A percentile compares a stretch with the other conserved stretches of the same genome.
These are phyloP conservation scores for Piper betle DNA, from an alignment of 164 flowering plant species.

Conservation along the genomic window DNA sequence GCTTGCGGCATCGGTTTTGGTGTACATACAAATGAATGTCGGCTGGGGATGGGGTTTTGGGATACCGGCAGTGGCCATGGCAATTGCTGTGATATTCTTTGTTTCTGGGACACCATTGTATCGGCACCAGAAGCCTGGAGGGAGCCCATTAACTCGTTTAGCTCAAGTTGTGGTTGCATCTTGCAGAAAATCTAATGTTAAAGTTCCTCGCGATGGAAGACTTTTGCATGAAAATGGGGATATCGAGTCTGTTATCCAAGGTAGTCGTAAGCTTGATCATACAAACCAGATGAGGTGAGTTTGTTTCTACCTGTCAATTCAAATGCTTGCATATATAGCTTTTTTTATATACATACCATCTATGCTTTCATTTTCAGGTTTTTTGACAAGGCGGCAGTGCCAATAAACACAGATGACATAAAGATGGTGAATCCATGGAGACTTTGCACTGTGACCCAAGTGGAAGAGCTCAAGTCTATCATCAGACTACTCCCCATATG, in stretches of 20 bases:
- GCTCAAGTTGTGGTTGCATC: slow-evolving; percentile 68
- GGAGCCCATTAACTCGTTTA: slow-evolving; percentile 70
- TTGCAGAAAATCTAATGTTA: slow-evolving; percentile 28
- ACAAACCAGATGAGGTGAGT: slow-evolving; percentile 40
- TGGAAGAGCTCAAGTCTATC: too few species aligned
- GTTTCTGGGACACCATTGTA: slow-evolving; percentile 30
- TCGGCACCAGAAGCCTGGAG: slow-evolving; percentile 44
- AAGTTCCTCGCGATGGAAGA: slow-evolving; percentile 13
- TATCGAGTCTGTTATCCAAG: slow-evolving; percentile 53
- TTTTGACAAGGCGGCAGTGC: slow-evolving; percentile 30
- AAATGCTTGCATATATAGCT: too few species aligned
- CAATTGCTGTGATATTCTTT: slow-evolving; percentile 29
- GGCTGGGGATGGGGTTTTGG: too few species aligned
- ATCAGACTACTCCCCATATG: too few species aligned
- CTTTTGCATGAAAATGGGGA: slow-evolving; percentile 55
- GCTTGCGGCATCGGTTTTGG: slow-evolving; percentile 35
- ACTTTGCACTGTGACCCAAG: slow-evolving; percentile 11
- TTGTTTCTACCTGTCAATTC: not conserved
- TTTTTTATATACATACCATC: not conserved
- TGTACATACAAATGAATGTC: slow-evolving; percentile 24
- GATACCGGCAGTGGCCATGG: slow-evolving; percentile 44
- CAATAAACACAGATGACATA: slow-evolving; percentile 9
- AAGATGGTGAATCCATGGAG: slow-evolving; percentile 21
- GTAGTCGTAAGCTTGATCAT: slow-evolving; percentile 61
- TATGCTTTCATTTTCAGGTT: slow-evolving; percentile 15